Conservation (phyloP, 2,329 filamentous ascomycete genomes). For the Rhexocercosporidium sp. region DNA sequence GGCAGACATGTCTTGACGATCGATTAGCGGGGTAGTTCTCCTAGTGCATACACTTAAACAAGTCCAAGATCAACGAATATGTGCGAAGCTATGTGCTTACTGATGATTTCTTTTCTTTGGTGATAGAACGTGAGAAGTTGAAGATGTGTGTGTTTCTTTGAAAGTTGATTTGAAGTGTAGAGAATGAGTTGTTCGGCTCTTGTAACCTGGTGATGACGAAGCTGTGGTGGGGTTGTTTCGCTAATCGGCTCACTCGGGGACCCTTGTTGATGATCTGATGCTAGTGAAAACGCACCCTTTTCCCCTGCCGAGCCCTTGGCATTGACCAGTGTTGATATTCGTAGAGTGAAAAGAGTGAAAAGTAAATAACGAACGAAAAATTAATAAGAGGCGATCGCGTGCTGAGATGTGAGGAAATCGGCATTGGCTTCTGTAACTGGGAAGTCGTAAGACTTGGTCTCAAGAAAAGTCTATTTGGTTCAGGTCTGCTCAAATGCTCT, state of each 20-base stretch:
- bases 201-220: slow-evolving; percentile 3
- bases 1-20: slow-evolving; percentile 20
- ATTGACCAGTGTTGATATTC: neutral
- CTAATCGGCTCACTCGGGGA: neutral
- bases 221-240: slow-evolving; percentile 3
- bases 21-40: slow-evolving; percentile 14
- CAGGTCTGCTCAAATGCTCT: slow-evolving; percentile 7
- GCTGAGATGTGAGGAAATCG: neutral
- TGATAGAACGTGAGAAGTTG: neutral
- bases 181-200: neutral
- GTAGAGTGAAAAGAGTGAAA: neutral
- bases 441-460: neutral
- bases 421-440: neutral
- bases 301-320: slow-evolving; percentile 12
- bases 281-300: neutral
- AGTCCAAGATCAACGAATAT: neutral
- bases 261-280: neutral
- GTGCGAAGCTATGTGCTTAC: neutral
- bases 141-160: neutral
- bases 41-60: neutral
- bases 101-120: neutral
- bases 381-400: too few relatives aligned
- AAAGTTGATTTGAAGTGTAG: neutral
- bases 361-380: neutral
- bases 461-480: neutral